A percentile compares a stretch with the other conserved stretches of the same genome.
Conservation (phyloP, 2,329 filamentous ascomycete species). For the Alternaria consortialis region DNA sequence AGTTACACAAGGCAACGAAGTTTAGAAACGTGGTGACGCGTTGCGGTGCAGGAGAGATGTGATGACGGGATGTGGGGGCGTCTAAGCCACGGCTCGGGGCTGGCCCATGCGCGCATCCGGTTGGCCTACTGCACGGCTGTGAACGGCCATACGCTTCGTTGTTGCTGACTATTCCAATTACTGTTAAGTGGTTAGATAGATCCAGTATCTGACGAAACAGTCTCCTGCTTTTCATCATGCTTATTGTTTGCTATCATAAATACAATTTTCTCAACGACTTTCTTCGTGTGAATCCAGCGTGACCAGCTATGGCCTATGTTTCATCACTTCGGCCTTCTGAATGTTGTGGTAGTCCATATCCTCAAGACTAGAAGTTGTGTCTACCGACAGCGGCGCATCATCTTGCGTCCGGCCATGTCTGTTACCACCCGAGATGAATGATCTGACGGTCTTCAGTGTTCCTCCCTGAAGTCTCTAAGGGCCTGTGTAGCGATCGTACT, state of each 20-base stretch:
- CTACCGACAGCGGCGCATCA: neutral
- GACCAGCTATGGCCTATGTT: neutral
- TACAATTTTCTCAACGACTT: neutral
- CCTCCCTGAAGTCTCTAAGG: constrained; percentile 2
- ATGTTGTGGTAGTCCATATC: constrained; percentile 2
- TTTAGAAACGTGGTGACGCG: neutral
- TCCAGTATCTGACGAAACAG: no score
- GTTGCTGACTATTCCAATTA: neutral
- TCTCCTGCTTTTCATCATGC: neutral
- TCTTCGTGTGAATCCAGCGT: neutral
- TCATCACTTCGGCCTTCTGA: neutral
- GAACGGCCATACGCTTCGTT: neutral
- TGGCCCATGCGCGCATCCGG: neutral
- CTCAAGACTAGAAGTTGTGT: neutral
- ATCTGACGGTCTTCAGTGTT: constrained; percentile 5
- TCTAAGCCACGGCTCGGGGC: neutral
- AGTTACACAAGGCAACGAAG: neutral
- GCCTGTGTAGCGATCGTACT: no score
- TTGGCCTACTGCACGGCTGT: neutral
- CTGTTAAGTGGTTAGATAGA: no score
- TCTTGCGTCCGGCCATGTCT: neutral
- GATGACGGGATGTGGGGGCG: constrained; percentile 1
- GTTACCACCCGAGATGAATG: constrained; percentile 8
- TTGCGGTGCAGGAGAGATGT: neutral
- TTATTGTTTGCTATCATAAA: neutral